Conservation (phyloP, 768 basidiomycete genomes). For the Naganishia friedmannii region DNA sequence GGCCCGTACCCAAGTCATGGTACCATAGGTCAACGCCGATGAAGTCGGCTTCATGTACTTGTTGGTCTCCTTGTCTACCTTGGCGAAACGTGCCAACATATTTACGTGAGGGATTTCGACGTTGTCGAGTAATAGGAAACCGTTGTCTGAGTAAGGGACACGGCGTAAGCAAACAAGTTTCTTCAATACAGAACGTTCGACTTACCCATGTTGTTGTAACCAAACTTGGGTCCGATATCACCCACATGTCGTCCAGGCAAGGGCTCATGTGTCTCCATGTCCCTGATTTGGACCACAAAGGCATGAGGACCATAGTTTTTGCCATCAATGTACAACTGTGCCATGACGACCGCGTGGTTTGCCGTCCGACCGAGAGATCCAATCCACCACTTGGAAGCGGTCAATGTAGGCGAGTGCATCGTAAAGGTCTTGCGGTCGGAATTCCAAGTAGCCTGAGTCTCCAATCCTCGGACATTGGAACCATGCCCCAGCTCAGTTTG, state of each 20-base stretch:
- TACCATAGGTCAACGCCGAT: conserved; percentile 39
- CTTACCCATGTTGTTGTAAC: conserved; percentile 29
- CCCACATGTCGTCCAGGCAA: conserved; percentile 37
- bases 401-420: conserved; percentile 15
- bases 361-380: conserved; percentile 31
- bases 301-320: conserved; percentile 31
- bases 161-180: too few species aligned
- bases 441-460: conserved; percentile 27
- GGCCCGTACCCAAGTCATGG: conserved; percentile 31
- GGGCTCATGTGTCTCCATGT: conserved; percentile 28
- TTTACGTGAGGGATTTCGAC: conserved; percentile 46
- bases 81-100: conserved; percentile 41
- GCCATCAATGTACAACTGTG: conserved; percentile 29
- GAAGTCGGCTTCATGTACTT: conserved; percentile 36
- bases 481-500: conserved; percentile 30
- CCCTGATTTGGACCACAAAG: conserved; percentile 30
- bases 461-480: conserved; percentile 28
- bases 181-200: not conserved
- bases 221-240: conserved; percentile 40
- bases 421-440: conserved; percentile 18
- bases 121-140: conserved; percentile 36
- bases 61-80: conserved; percentile 38
- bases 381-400: conserved; percentile 32
- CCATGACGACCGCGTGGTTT: conserved; percentile 32
- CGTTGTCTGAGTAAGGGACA: conserved; percentile 21